A percentile compares a stretch with the other conserved stretches of the same genome.
phyloP scores from a whole-genome alignment of 2,329 filamentous ascomycete genomes.

The Aspergillus sp. region DNA sequence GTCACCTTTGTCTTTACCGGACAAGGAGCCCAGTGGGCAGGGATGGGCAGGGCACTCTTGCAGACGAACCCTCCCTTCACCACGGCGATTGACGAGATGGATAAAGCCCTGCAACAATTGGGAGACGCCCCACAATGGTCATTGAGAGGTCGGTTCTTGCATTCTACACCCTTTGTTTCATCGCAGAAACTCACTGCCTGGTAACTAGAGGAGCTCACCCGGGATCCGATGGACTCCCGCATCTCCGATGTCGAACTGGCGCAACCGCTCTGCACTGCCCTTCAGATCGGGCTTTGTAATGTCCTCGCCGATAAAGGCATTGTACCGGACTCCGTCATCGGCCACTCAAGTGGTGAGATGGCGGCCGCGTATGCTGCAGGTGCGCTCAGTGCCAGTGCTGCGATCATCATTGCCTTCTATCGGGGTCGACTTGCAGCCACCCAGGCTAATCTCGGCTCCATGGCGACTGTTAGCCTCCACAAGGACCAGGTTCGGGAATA shows the following conservation, averaged over 20 bases:
- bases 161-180: no score
- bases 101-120: background rate
- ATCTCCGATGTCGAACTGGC: slow-evolving; percentile 32
- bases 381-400: slow-evolving; percentile 22
- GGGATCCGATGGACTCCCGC: background rate
- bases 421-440: slow-evolving; percentile 22
- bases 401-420: slow-evolving; percentile 29
- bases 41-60: slow-evolving; percentile 32
- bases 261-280: slow-evolving; percentile 38
- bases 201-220: slow-evolving; percentile 17
- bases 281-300: slow-evolving; percentile 41
- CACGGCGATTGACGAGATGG: background rate
- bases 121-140: background rate
- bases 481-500: slow-evolving; percentile 16
- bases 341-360: slow-evolving; percentile 44
- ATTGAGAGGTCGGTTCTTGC: background rate
- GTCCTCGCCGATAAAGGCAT: slow-evolving; percentile 32
- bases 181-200: background rate
- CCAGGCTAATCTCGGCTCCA: slow-evolving; percentile 18
- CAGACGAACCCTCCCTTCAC: background rate
- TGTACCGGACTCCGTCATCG: slow-evolving; percentile 30
- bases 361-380: slow-evolving; percentile 40
- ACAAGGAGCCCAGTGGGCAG: slow-evolving; percentile 38
- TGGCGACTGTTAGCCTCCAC: slow-evolving; percentile 30
- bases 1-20: slow-evolving; percentile 25